Evolutionary conservation across 1,284 basidiomycete species (phyloP), one percentile per base, ranked within the genome.

Genomic region (Ustilago bromivora): DNA sequence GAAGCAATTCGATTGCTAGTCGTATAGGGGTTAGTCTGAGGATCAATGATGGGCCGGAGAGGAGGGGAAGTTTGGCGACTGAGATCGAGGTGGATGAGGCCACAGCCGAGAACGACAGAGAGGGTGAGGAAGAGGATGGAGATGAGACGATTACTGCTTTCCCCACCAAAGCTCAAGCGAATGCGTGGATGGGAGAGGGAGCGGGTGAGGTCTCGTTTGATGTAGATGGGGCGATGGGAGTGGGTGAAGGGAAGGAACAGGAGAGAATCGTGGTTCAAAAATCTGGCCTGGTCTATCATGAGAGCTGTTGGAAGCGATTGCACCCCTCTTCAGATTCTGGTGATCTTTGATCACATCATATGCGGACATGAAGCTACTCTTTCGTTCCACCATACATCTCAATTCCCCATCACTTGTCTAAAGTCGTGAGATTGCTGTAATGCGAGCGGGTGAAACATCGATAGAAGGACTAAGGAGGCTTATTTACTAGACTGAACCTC

Each of bases 241-340:
- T 17, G 0, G 58, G 15, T 17, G 63, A 61, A 32, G 40, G 55
- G 11, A 60, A 64, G 23, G 57, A 57, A 13, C 40, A 36, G 5
- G 71, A 73, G 53, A 61, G 65, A 57, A 67, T 78, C 12, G 68
- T 78, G 41, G 71, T 78, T 40, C 68, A 71, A n/a, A 70, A 67
- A 15, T 62, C 53, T 12, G 76, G 76, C 2, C 32, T 57, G 28
- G 67, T 78, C 41, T 73, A 57, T 23, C 71, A 74, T 36, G 61
- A 74, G 54, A 59, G 70, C 34, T 78, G 76, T 52, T 78, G 71
- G 67, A 35, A 51, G 57, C 53, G 54, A 5, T 0, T 28, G 15
- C 69, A 57, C 53, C 53, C 41, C 17, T 51, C 36, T 10, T 34
- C 9, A 41, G 31, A 36, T 35, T 11, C 52, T 51, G 12, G 23